phyloP scores from a whole-genome alignment of 2,329 filamentous ascomycete genomes.

The Elsinoe ampelina region DNA sequence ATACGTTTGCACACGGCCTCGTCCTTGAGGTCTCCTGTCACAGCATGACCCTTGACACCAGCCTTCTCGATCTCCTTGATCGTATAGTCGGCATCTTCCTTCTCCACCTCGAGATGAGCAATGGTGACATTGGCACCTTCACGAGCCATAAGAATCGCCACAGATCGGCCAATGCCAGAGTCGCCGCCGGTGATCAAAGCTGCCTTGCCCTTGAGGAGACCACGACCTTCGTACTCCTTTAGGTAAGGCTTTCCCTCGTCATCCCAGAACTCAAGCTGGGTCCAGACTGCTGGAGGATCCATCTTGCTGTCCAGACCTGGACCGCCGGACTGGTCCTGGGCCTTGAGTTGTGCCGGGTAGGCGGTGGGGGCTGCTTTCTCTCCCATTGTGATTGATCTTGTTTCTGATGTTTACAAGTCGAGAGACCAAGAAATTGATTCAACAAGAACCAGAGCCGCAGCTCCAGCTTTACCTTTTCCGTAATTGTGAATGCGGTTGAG shows the following conservation, averaged over 20 bases:
- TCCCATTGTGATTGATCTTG: not conserved
- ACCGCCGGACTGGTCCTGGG: conserved; percentile 25
- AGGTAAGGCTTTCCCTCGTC: conserved; percentile 26
- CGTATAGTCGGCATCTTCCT: conserved; percentile 47
- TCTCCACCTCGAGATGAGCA: conserved; percentile 47
- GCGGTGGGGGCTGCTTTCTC: conserved; percentile 19
- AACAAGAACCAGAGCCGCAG: not conserved
- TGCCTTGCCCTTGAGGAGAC: conserved; percentile 26
- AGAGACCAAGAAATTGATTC: too few species aligned
- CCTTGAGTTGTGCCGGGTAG: conserved; percentile 22
- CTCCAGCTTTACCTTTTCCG: not conserved
- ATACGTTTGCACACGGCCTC: conserved; percentile 42
- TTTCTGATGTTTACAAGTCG: too few species aligned
- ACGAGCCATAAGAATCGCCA: conserved; percentile 48
- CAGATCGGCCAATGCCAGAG: conserved; percentile 41
- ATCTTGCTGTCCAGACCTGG: conserved; percentile 26
- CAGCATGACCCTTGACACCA: conserved; percentile 39
- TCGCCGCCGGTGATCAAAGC: conserved; percentile 22
- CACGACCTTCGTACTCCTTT: conserved; percentile 26
- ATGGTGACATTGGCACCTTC: conserved; percentile 51
- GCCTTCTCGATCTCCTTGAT: conserved; percentile 45
- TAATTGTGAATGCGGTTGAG: not conserved
- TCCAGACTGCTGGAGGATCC: conserved; percentile 25
- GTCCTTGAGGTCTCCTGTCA: conserved; percentile 42
- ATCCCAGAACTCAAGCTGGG: conserved; percentile 26